These are phyloP conservation scores for Penicillium sp. DNA, from an alignment of 2,329 filamentous ascomycete species.

Conservation along the genomic window DNA sequence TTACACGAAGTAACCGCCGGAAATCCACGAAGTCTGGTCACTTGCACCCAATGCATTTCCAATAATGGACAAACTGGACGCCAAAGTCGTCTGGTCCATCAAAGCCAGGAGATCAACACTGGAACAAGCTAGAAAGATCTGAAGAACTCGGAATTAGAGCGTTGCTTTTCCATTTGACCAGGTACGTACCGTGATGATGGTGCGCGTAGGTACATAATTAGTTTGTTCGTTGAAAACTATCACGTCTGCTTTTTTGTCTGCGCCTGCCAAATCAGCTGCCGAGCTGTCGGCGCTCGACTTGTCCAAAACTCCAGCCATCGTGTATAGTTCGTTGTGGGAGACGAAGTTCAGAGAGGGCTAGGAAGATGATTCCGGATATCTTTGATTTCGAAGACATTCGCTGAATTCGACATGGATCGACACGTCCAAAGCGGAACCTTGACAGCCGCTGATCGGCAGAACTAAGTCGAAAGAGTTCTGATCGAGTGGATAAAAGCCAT, in stretches of 20 bases:
- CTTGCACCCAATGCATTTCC: slow-evolving; percentile 50
- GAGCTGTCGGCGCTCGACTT: slow-evolving; percentile 2
- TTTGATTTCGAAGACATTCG: not conserved
- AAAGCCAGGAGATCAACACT: slow-evolving; percentile 53
- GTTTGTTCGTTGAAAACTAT: slow-evolving; percentile 52
- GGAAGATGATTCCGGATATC: not conserved
- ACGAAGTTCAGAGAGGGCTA: not conserved
- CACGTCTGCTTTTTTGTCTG: slow-evolving; percentile 10
- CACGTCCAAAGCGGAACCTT: not conserved
- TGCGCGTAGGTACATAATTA: slow-evolving; percentile 51
- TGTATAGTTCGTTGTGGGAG: not conserved
- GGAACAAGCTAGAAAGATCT: slow-evolving; percentile 57
- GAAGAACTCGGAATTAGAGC: slow-evolving; percentile 2
- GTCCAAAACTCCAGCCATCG: slow-evolving; percentile 16
- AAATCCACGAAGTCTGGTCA: slow-evolving; percentile 53
- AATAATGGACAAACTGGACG: slow-evolving; percentile 53
- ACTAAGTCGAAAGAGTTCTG: slow-evolving; percentile 1
- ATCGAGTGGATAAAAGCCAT: slow-evolving; percentile 1
- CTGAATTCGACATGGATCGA: not conserved
- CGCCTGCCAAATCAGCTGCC: slow-evolving; percentile 1
- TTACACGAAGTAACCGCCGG: slow-evolving; percentile 54
- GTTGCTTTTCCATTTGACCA: not conserved
- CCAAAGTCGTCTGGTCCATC: slow-evolving; percentile 57
- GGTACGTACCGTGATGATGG: slow-evolving; percentile 49
- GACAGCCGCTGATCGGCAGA: slow-evolving; percentile 15